These are phyloP conservation scores for Pythium vanterpoolii DNA, from an alignment of 352 stramenopile species.

Conservation along the genomic window DNA sequence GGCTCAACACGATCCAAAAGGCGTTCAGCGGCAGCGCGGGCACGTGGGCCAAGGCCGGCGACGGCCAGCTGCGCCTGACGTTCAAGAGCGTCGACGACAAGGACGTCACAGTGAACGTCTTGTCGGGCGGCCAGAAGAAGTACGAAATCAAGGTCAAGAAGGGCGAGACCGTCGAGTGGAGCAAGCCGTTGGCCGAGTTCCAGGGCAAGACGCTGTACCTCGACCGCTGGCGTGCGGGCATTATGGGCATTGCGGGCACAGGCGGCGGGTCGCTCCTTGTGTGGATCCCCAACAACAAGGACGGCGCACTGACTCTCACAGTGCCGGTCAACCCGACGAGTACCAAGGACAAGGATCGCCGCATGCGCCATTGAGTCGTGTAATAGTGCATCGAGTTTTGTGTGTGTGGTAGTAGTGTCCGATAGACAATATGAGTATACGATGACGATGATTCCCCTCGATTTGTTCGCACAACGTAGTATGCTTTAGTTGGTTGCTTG, in stretches of 20 bases:
- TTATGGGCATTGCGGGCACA: conserved; percentile 50
- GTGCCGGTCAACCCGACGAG: conserved; percentile 17
- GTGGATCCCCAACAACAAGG: conserved; percentile 16
- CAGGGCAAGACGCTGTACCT: conserved; percentile 69
- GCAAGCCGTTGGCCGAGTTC: conserved; percentile 28
- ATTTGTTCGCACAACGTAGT: background rate
- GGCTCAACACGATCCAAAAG: conserved; percentile 33
- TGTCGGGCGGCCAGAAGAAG: conserved; percentile 42
- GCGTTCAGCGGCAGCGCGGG: conserved; percentile 40
- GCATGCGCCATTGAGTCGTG: background rate
- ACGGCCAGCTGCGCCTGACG: conserved; percentile 33
- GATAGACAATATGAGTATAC: background rate
- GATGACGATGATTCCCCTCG: background rate
- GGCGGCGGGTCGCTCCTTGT: conserved; percentile 47
- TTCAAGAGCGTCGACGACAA: conserved; percentile 47
- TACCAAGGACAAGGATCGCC: conserved; percentile 9
- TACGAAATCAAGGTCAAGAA: conserved; percentile 36
- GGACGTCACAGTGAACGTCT: conserved; percentile 52
- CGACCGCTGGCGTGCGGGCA: conserved; percentile 64
- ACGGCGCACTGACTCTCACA: conserved; percentile 3
- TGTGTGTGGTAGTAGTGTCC: background rate
- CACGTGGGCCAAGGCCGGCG: conserved; percentile 38
- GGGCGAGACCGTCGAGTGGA: conserved; percentile 37
- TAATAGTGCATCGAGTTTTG: background rate
- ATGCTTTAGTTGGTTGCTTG: background rate